These are phyloP conservation scores for Phialophora tarda DNA, from an alignment of 2,329 filamentous ascomycete species.

Conservation along the genomic window DNA sequence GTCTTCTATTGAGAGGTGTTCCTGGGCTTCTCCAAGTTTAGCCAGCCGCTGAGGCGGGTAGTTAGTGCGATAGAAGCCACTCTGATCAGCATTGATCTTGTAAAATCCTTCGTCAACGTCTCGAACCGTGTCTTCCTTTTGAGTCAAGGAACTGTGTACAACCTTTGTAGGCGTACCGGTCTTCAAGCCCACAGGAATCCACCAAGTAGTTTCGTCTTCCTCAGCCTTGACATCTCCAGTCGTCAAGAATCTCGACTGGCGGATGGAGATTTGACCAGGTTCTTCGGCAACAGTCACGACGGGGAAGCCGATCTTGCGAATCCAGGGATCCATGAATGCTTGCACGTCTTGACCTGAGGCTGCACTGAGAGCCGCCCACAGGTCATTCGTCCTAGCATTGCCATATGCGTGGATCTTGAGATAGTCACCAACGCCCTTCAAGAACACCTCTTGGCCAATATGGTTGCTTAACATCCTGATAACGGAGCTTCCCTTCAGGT, in stretches of 20 bases:
- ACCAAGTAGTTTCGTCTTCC: constrained; percentile 92
- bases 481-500: constrained; percentile 93
- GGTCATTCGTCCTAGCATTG: constrained; percentile 86
- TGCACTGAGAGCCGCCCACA: constrained; percentile 87
- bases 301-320: constrained; percentile 92
- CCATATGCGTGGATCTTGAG: constrained; percentile 84
- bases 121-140: constrained; percentile 76
- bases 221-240: constrained; percentile 89
- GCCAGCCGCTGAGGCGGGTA: constrained; percentile 83
- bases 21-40: constrained; percentile 77
- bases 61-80: constrained; percentile 90
- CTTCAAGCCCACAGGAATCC: constrained; percentile 87
- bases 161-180: constrained; percentile 71
- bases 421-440: constrained; percentile 88
- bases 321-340: constrained; percentile 91
- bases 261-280: constrained; percentile 77
- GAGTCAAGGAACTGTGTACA: constrained; percentile 70
- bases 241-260: constrained; percentile 87
- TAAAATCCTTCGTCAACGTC: constrained; percentile 78
- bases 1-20: constrained; percentile 79
- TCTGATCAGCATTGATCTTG: constrained; percentile 88
- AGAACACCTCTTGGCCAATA: constrained; percentile 83
- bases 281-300: constrained; percentile 86
- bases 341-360: constrained; percentile 87
- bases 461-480: constrained; percentile 96